phyloP scores from a whole-genome alignment of 768 basidiomycete genomes.

The Tylopilus plumbeoviolaceoides region DNA sequence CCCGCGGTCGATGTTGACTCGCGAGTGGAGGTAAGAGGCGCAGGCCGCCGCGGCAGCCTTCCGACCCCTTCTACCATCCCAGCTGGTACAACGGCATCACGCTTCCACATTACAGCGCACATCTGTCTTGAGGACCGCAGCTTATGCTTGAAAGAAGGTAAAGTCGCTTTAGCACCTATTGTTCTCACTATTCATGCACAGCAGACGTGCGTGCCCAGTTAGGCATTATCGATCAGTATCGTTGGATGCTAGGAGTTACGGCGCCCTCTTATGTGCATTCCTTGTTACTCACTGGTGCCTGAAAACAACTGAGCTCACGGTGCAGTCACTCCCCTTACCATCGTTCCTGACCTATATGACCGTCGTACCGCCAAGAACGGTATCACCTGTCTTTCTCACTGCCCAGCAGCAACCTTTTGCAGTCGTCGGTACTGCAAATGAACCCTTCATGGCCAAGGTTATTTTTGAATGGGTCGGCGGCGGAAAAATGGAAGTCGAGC shows the following conservation, averaged over 20 bases:
- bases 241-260: slow-evolving; percentile 43
- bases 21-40: neutral
- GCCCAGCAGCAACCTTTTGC: slow-evolving; percentile 38
- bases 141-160: slow-evolving; percentile 40
- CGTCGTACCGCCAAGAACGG: slow-evolving; percentile 34
- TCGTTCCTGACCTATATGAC: slow-evolving; percentile 36
- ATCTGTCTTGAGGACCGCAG: slow-evolving; percentile 43
- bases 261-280: slow-evolving; percentile 46
- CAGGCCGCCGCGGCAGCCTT: neutral
- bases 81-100: slow-evolving; percentile 23
- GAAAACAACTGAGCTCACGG: neutral
- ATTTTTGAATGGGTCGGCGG: slow-evolving; percentile 38
- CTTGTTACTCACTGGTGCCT: neutral
- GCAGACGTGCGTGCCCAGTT: slow-evolving; percentile 32
- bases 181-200: slow-evolving; percentile 4
- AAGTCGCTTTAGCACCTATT: slow-evolving; percentile 3
- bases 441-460: slow-evolving; percentile 43
- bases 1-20: slow-evolving; percentile 13
- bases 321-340: slow-evolving; percentile 26
- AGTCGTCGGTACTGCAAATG: slow-evolving; percentile 38
- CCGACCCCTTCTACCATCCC: slow-evolving; percentile 3
- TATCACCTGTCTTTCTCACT: slow-evolving; percentile 31
- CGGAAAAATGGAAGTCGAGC: slow-evolving; percentile 44
- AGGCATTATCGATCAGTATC: slow-evolving; percentile 35
- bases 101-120: slow-evolving; percentile 47